Base-by-base conservation (phyloP, 768 basidiomycete genomes). In the Dentipellis fragilis region DNA sequence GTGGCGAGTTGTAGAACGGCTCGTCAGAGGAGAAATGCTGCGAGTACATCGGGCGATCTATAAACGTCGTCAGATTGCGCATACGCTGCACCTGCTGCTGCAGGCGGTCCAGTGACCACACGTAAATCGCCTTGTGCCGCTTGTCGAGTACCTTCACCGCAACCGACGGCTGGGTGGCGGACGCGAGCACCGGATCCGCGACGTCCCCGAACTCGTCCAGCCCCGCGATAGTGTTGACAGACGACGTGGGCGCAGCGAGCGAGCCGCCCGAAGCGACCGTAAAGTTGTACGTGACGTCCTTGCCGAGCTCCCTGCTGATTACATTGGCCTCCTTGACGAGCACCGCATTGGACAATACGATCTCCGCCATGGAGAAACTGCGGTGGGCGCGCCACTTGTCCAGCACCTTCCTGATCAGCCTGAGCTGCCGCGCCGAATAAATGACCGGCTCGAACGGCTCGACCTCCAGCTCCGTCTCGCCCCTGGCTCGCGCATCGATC, bases 11-110 rank as follows among this genome's bases (percentile, higher is more conserved):
- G 69, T 89, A 93, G 73, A 98, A 99, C 2, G 91, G 87, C 70
- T 92, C 92, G 60, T 93, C 87, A 12, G 86, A 85, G 34, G 90
- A 89, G 72, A 98, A 96, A 69, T 98, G 95, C 60, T 86, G 87
- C 10, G 91, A 89, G 69, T 94, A 95, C 3, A 87, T 89, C 7
- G 95, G 96, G 48, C 89, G 84, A 68, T 93, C 89, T 60, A 93
- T 87, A 66, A 93, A 92, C 22, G 85, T 84, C 7, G 87, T 89
- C 39, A 93, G 73, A 67, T 94, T 95, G 52, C 92, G 86, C 94
- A 98, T 98, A 59, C 89, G 87, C 63, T 86, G 84, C 16, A 97
- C 72, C 58, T 93, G 93, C 61, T 92, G 89, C 60, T 87, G 81
- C 69, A 97, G 82, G 34, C 89, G 83, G 63, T 90, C 85, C 46